Evolutionary conservation across 2,329 filamentous ascomycete genomes (phyloP).

Genomic region (Stagonosporopsis rhizophila): DNA sequence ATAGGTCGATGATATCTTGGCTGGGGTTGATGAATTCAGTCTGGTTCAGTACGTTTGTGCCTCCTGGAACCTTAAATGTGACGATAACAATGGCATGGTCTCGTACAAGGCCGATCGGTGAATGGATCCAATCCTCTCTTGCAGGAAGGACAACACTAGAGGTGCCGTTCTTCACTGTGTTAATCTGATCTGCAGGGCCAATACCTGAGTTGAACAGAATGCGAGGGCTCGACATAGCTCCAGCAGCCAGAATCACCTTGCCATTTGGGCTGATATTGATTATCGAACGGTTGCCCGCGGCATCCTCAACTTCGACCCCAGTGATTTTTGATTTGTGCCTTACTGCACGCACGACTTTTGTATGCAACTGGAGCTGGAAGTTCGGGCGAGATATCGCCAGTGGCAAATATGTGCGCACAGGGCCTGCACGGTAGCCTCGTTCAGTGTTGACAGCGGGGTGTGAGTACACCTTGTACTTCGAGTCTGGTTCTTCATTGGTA

Average conservation of each 20-base stretch:
- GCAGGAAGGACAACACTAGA: slow-evolving; percentile 24
- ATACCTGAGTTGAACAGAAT: slow-evolving; percentile 38
- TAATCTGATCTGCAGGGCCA: slow-evolving; percentile 34
- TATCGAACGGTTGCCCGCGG: slow-evolving; percentile 19
- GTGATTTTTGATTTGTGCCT: slow-evolving; percentile 22
- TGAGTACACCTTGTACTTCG: slow-evolving; percentile 29
- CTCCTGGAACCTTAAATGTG: slow-evolving; percentile 20
- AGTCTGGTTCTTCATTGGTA: slow-evolving; percentile 28
- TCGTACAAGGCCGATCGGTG: slow-evolving; percentile 39
- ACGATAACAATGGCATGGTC: slow-evolving; percentile 29
- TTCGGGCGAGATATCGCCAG: slow-evolving; percentile 22
- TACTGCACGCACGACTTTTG: slow-evolving; percentile 29
- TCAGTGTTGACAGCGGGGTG: slow-evolving; percentile 21
- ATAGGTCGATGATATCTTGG: slow-evolving; percentile 23
- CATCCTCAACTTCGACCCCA: slow-evolving; percentile 29
- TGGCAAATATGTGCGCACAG: slow-evolving; percentile 31
- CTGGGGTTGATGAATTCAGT: slow-evolving; percentile 21
- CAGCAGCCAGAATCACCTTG: slow-evolving; percentile 36
- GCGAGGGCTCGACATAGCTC: slow-evolving; percentile 32
- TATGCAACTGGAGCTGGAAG: slow-evolving; percentile 33
- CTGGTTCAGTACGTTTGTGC: slow-evolving; percentile 18
- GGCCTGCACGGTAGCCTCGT: slow-evolving; percentile 27
- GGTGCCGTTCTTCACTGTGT: slow-evolving; percentile 25
- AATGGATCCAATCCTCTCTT: slow-evolving; percentile 30
- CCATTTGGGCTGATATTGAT: slow-evolving; percentile 28